Conservation (phyloP, 139 green algal genomes). For the Diplosphaera chodatii region DNA sequence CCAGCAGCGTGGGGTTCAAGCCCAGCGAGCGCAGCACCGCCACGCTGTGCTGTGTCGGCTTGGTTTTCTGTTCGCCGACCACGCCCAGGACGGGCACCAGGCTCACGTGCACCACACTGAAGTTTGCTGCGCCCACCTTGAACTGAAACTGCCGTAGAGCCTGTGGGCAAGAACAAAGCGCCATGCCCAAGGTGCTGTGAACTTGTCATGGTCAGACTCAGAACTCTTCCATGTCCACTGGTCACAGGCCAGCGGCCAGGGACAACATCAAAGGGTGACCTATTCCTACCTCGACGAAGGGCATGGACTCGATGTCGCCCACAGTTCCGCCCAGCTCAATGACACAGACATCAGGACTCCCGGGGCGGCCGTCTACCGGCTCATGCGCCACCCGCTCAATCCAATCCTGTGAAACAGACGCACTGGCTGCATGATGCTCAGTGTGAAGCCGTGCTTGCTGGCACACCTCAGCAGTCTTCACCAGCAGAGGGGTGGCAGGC, state of each 20-base stretch:
- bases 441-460: too few species aligned
- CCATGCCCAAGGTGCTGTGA: too few species aligned
- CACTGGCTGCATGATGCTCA: too few species aligned
- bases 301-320: constrained; percentile 97
- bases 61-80: constrained; percentile 99
- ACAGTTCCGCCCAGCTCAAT: constrained; percentile 96
- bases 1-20: constrained; percentile 84
- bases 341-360: constrained; percentile 89
- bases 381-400: constrained; percentile 92
- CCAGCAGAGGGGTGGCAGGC: background rate
- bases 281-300: constrained; percentile 93
- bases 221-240: too few species aligned
- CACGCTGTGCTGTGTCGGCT: constrained; percentile 98
- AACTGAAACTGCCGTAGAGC: constrained; percentile 80
- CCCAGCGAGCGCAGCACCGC: constrained; percentile 84
- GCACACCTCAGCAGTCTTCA: too few species aligned
- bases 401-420: too few species aligned
- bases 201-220: too few species aligned
- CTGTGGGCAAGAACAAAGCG: constrained; percentile 25
- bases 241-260: too few species aligned
- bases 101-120: constrained; percentile 90
- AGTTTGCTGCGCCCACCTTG: constrained; percentile 72
- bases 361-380: constrained; percentile 78
- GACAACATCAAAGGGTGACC: too few species aligned
- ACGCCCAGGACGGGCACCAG: constrained; percentile 95